phyloP scores from a whole-genome alignment of 139 green algal species.

The Mychonastes homosphaera region DNA sequence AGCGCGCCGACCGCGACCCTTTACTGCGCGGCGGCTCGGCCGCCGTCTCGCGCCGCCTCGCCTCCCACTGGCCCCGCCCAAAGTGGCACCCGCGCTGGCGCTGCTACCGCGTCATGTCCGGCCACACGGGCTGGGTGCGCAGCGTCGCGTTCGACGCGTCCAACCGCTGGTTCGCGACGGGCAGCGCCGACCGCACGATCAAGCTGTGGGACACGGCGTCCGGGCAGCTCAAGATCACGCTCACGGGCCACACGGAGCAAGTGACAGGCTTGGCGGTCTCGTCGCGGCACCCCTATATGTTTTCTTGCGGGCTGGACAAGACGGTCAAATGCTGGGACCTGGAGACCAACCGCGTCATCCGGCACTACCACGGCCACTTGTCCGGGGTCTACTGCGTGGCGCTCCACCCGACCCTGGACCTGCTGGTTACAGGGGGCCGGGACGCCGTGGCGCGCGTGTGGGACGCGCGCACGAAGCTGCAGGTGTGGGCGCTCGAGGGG shows the following conservation, averaged over 20 bases:
- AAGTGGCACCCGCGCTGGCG: constrained; percentile 93
- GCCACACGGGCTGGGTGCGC: constrained; percentile 92
- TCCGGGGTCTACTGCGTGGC: constrained; percentile 93
- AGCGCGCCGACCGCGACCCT: not conserved
- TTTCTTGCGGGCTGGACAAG: constrained; percentile 92
- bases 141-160: constrained; percentile 82
- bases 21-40: constrained; percentile 36
- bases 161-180: constrained; percentile 97
- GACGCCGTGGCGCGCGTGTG: constrained; percentile 89
- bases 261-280: constrained; percentile 83
- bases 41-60: constrained; percentile 59
- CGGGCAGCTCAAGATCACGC: constrained; percentile 92
- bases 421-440: constrained; percentile 85
- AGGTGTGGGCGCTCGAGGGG: constrained; percentile 77
- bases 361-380: constrained; percentile 96
- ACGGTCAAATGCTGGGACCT: constrained; percentile 99
- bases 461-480: constrained; percentile 94
- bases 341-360: constrained; percentile 97
- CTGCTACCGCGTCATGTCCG: constrained; percentile 88
- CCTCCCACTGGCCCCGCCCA: constrained; percentile 83
- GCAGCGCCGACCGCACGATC: constrained; percentile 87
- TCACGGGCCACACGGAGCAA: constrained; percentile 99
- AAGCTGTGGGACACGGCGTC: constrained; percentile 90
- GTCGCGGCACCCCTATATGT: constrained; percentile 93
- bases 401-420: constrained; percentile 88